Base-by-base conservation (phyloP, 2,329 filamentous ascomycete species). In the Stemphylium lycopersici region DNA sequence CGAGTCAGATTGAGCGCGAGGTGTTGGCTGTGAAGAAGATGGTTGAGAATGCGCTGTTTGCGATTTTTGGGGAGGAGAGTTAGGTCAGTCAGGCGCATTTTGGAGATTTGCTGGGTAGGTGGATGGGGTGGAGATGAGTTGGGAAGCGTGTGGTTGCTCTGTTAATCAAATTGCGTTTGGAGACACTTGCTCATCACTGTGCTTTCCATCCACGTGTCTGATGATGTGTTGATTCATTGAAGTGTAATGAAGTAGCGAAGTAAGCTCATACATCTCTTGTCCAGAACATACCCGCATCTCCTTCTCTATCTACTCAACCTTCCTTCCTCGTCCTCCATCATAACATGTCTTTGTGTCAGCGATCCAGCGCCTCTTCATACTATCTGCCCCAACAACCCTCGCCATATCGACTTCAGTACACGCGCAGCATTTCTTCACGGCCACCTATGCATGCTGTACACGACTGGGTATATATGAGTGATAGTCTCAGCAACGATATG, bases 391-490 rank as follows among this genome's bases (percentile, higher is more conserved):
- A 37, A 34, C 39, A 54, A 3, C 18, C 13, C 6, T 32, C 26
- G 10, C 16, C 47, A 1, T 41, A 34, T 41, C 36, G 20, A 13
- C 37, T 36, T 6, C 52, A n/a, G n/a, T 40, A 34, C 33, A 32
- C 18, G 12, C 40, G 22, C 29, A 39, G 46, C 29, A n/a, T 7
- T 5, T 32, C 29, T 11, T 37, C 43, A 12, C 13, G 48, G 4
- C 29, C 11, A 3, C 12, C 26, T 1, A 20, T 7, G 7, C 20
- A 39, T 6, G 20, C 18, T 7, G 13, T 18, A 1, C 37, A 36
- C 7, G 43, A 55, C 18, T 58, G 52, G 55, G 24, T 48, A 22
- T 52, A 39, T n/a, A 38, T 56, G 36, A 39, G 16, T 26, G 36
- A 42, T 8, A 41, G 29, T 11, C 52, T 58, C 6, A 44, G 46